Percentiles rank a stretch among this genome's conserved stretches.
phyloP scores from a whole-genome alignment of 176 grass and related monocot genomes.

The Oryza glaberrima region DNA sequence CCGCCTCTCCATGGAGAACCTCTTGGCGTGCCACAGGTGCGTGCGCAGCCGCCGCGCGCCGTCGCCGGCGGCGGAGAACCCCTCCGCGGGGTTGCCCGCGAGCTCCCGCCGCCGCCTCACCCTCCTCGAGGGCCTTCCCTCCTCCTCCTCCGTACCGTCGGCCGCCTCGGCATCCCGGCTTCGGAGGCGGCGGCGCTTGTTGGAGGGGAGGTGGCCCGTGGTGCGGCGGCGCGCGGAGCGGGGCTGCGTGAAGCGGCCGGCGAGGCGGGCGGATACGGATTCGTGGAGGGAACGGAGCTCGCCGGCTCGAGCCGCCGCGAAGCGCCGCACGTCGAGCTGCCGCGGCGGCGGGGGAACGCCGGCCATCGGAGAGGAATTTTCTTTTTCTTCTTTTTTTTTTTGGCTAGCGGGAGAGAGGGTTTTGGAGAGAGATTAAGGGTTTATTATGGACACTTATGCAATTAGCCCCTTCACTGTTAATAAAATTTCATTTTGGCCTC shows the following conservation, averaged over 20 bases:
- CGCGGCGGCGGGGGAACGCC: slow-evolving; percentile 51
- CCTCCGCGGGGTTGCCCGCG: slow-evolving; percentile 55
- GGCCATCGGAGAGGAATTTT: slow-evolving; percentile 36
- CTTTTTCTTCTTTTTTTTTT: too few species aligned
- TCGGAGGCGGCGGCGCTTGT: slow-evolving; percentile 41
- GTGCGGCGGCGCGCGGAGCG: slow-evolving; percentile 73
- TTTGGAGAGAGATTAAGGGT: not conserved
- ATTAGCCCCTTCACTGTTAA: not conserved
- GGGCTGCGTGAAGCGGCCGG: slow-evolving; percentile 46
- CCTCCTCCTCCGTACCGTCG: slow-evolving; percentile 2
- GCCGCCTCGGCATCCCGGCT: not conserved
- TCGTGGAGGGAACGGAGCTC: slow-evolving; percentile 70
- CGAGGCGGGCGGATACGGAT: slow-evolving; percentile 51
- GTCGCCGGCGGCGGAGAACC: slow-evolving; percentile 62
- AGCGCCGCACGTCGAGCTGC: slow-evolving; percentile 65
- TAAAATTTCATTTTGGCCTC: too few species aligned
- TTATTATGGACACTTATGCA: not conserved
- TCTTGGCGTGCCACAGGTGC: slow-evolving; percentile 90
- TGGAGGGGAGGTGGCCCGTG: slow-evolving; percentile 61
- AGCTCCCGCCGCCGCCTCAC: slow-evolving; percentile 73
- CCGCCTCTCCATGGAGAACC: slow-evolving; percentile 71
- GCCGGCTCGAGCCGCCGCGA: slow-evolving; percentile 55
- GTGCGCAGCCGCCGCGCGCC: slow-evolving; percentile 72
- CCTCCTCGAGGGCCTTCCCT: slow-evolving; percentile 37
- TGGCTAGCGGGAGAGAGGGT: too few species aligned